Evolutionary conservation across 305 asterid species (phyloP).

Genomic region (Salvia sclarea): DNA sequence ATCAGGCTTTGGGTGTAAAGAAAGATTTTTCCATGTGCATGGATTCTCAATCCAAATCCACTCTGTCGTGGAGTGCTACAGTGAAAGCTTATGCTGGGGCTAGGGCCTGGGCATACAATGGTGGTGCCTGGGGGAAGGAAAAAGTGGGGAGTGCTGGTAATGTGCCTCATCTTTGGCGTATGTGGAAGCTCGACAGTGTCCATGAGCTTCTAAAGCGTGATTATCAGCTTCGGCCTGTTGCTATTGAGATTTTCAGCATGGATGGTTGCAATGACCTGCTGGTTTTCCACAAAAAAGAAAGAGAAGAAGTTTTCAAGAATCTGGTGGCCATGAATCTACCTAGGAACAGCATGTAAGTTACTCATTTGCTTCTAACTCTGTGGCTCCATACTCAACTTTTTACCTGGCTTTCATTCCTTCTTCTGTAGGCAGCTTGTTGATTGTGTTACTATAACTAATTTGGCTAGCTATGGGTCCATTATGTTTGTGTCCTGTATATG

Average conservation of each 20-base stretch:
- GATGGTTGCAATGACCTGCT: slow-evolving; percentile 99
- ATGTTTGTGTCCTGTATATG: slow-evolving; percentile 3
- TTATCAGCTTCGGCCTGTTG: slow-evolving; percentile 99
- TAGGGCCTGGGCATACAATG: slow-evolving; percentile 98
- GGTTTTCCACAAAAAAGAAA: slow-evolving; percentile 97
- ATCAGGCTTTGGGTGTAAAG: slow-evolving; percentile 97
- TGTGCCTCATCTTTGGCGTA: slow-evolving; percentile 96
- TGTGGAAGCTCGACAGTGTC: slow-evolving; percentile 99
- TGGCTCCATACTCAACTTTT: slow-evolving; percentile 29
- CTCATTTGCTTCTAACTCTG: slow-evolving; percentile 31
- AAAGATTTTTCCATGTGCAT: slow-evolving; percentile 77
- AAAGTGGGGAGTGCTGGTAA: slow-evolving; percentile 71
- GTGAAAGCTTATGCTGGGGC: slow-evolving; percentile 76
- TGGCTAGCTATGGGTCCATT: slow-evolving; percentile 16
- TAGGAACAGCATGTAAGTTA: slow-evolving; percentile 95
- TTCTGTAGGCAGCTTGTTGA: slow-evolving; percentile 18
- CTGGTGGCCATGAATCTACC: slow-evolving; percentile 98
- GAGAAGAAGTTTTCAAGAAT: slow-evolving; percentile 93
- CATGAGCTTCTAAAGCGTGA: slow-evolving; percentile 99
- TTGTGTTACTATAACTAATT: slow-evolving; percentile 13
- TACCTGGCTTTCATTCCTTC: slow-evolving; percentile 11
- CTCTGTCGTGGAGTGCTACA: slow-evolving; percentile 85
- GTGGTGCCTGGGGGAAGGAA: slow-evolving; percentile 99
- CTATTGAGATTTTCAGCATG: slow-evolving; percentile 98
- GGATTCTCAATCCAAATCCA: slow-evolving; percentile 86